Percentiles rank a stretch among this genome's conserved stretches.
Conservation (phyloP, 1,139 yeast genomes). For the Nematodospora anomalae region DNA sequence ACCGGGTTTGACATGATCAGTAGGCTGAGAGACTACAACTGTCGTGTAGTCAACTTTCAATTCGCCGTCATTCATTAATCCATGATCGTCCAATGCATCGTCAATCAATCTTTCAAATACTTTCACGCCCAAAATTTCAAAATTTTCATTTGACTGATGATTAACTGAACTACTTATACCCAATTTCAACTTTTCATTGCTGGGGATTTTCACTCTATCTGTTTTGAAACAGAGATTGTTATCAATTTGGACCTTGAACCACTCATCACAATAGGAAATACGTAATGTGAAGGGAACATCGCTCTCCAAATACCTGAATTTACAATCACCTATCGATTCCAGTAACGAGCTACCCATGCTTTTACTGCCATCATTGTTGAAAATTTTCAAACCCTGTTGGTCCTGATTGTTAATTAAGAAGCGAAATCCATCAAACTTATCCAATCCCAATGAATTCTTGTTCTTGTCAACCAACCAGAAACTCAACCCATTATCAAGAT, state of each 20-base stretch:
- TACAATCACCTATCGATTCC: conserved; percentile 55
- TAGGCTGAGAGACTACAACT: conserved; percentile 14
- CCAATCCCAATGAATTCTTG: conserved; percentile 23
- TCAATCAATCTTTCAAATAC: conserved; percentile 53
- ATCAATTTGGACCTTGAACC: conserved; percentile 66
- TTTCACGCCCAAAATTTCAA: conserved; percentile 58
- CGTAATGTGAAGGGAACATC: conserved; percentile 70
- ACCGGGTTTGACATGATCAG: conserved; percentile 10
- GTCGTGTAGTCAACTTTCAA: conserved; percentile 26
- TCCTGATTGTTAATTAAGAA: conserved; percentile 50
- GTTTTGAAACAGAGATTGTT: conserved; percentile 72
- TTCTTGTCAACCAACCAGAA: conserved; percentile 41
- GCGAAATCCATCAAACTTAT: conserved; percentile 60
- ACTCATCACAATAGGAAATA: conserved; percentile 53
- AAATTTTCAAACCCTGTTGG: conserved; percentile 55
- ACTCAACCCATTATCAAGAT: conserved; percentile 47
- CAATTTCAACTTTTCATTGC: conserved; percentile 31
- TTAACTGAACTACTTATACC: conserved; percentile 52
- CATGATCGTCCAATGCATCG: conserved; percentile 61
- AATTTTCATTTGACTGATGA: conserved; percentile 49
- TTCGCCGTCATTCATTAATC: conserved; percentile 48
- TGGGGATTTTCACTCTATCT: conserved; percentile 45
- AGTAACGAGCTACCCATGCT: conserved; percentile 18
- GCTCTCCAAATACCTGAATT: conserved; percentile 59
- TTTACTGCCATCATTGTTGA: conserved; percentile 55